These are phyloP conservation scores for Amanita rimosa DNA, from an alignment of 768 basidiomycete species.

Conservation along the genomic window DNA sequence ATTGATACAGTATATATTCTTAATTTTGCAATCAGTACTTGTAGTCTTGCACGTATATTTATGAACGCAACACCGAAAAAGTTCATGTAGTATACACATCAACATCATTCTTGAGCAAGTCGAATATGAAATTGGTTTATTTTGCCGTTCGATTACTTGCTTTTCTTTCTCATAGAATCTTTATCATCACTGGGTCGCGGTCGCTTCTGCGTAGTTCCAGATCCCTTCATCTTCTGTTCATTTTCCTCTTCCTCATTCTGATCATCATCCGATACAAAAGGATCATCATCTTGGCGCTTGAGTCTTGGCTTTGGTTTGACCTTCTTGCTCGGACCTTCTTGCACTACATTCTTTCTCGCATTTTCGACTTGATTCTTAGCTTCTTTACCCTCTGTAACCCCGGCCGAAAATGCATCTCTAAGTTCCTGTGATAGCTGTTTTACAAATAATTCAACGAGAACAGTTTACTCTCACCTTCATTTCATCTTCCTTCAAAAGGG, in stretches of 20 bases:
- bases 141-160: background rate
- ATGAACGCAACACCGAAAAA: background rate
- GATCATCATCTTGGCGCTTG: conserved; percentile 44
- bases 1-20: background rate
- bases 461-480: conserved; percentile 33
- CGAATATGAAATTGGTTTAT: no score
- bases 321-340: conserved; percentile 6
- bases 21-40: background rate
- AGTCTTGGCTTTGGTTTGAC: conserved; percentile 29
- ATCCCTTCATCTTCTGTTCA: conserved; percentile 8
- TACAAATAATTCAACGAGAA: background rate
- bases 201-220: conserved; percentile 7
- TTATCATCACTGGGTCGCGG: background rate
- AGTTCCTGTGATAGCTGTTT: conserved; percentile 30
- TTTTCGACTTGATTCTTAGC: conserved; percentile 5
- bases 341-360: conserved; percentile 11
- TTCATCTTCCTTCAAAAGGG: conserved; percentile 47
- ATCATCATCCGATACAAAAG: conserved; percentile 45
- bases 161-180: conserved; percentile 2
- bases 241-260: conserved; percentile 15
- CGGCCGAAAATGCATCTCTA: conserved; percentile 50
- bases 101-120: conserved; percentile 1
- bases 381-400: conserved; percentile 10
- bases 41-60: background rate
- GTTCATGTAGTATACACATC: background rate